Evolutionary conservation across 148 eudicot genomes (phyloP), one percentile per base, ranked within the genome.

Genomic region (Fagopyrum homotropicum): DNA sequence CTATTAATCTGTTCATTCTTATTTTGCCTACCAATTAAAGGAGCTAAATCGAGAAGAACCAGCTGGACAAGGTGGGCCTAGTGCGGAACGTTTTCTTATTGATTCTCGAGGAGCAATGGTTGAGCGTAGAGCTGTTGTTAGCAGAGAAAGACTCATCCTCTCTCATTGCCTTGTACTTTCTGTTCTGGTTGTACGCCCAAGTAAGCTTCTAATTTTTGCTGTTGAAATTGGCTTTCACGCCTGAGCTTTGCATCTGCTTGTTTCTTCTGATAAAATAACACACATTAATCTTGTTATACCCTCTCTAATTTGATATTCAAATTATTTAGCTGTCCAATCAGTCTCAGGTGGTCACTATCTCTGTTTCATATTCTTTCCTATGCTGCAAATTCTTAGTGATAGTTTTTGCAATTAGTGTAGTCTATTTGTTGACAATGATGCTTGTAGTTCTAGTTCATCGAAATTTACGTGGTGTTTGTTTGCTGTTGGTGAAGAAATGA

Each of bases 81-180:
- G 80, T 75, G 88, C 90, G 8, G 97, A 96, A 81, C 78, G 80
- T 45, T 92, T 79, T 75, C 78, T 96, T 79, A 85, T 92, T 79
- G 99, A 96, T 73, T 92, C 99, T 76, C 91, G 91, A 81, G 97
- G 99, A 71, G 92, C 98, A 75, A 70, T 89, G 68, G 98, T 92
- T 77, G 98, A 96, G 84, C 87, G 99, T 51, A 81, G 84, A 84
- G 97, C 96, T 72, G 99, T 96, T 55, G 91, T 96, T 66, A 83
- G 78, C 75, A 88, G 98, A 86, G 99, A 92, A 85, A 86, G 97
- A 78, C 98, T 89, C 73, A 86, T 90, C 47, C 88, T 96, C 78
- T 89, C 92, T 77, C 99, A 96, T 73, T 96, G 98, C 85, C 97
- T 95, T 82, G 96, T 90, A 22, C 85, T 96, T 75, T 96, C 97